A percentile compares a stretch with the other conserved stretches of the same genome.
phyloP scores from a whole-genome alignment of 163 green algal species.

The Coccomyxa subellipsoidea region DNA sequence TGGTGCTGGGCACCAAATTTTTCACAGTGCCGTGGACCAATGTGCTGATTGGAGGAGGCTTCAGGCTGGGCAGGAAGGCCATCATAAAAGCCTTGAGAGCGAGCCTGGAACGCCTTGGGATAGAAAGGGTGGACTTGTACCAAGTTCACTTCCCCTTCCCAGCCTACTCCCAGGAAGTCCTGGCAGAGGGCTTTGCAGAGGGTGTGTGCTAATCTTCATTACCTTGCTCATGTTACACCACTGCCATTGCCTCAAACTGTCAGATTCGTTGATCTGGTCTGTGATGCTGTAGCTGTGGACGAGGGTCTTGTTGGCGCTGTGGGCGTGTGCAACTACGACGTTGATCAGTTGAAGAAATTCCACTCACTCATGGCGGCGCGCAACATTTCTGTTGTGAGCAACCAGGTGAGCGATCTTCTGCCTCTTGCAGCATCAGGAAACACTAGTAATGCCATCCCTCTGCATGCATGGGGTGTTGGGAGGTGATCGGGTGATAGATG shows the following conservation, averaged over 20 bases:
- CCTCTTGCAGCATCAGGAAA: neutral
- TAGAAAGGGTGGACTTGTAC: constrained; percentile 31
- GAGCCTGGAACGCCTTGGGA: constrained; percentile 30
- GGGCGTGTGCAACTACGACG: constrained; percentile 51
- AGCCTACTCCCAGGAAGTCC: constrained; percentile 29
- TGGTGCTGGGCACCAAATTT: constrained; percentile 28
- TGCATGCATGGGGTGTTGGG: too few relatives aligned
- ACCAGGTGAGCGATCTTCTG: constrained; percentile 23
- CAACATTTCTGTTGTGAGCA: constrained; percentile 33
- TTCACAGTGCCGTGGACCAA: constrained; percentile 41
- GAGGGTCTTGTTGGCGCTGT: constrained; percentile 29
- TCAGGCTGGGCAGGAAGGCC: constrained; percentile 27
- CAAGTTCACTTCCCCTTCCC: constrained; percentile 49
- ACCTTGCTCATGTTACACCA: neutral
- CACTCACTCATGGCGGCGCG: constrained; percentile 27
- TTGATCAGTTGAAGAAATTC: constrained; percentile 30
- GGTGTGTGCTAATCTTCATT: neutral
- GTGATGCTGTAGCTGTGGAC: constrained; percentile 19
- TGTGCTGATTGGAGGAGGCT: constrained; percentile 28
- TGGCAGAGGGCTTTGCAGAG: constrained; percentile 30
- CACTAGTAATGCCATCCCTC: too few relatives aligned
- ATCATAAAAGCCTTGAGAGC: constrained; percentile 33
- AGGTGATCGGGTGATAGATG: neutral
- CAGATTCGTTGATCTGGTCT: neutral
- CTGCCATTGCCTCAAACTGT: neutral